Evolutionary conservation across 139 green algal genomes (phyloP), one percentile per base, ranked within the genome.

Genomic region (Astrephomene gubernaculifera): DNA sequence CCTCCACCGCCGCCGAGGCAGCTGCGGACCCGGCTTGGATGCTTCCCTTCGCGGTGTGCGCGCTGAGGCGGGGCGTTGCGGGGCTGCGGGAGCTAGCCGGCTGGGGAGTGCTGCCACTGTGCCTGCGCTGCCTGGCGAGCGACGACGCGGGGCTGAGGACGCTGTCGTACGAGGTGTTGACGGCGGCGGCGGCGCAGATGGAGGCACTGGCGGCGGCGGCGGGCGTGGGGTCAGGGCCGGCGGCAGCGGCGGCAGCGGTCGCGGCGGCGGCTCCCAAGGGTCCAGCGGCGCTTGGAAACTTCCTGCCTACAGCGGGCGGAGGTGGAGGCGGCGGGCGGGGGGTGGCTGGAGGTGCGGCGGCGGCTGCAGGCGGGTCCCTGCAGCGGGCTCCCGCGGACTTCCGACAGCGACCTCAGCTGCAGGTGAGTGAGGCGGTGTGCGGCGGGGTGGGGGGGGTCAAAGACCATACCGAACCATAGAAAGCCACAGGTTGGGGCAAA

Each of bases 1-100:
- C n/a, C n/a, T 9, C 8, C 35, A 65, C 12, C 60, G 53, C 17
- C 24, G 36, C 35, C 64, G 60, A 57, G 25, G 69, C 64, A 8
- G 88, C 88, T 2, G 93, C 67, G 41, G 93, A 96, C 71, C 91
- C 93, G 4, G 71, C 88, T 7, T 91, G 89, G 54, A 41, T 95
- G 44, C 86, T 96, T 74, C 91, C 89, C 21, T 90, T 94, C 14
- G 68, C 75, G 31, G 60, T 86, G 21, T 54, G 38, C 41, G 78
- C 69, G 74, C 79, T 96, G 75, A 68, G 71, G n/a, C n/a, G 69
- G 22, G 45, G 65, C 2, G 41, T 78, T 45, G 61, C 94, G 35
- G 27, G 57, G 14, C 63, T 54, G 8, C 65, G 85, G n/a, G 53
- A 74, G 2, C 84, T 94, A 71, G 69, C 75, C 0, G 76, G 41